These are phyloP conservation scores for Seiridium cupressi DNA, from an alignment of 2,329 filamentous ascomycete species.

Conservation along the genomic window DNA sequence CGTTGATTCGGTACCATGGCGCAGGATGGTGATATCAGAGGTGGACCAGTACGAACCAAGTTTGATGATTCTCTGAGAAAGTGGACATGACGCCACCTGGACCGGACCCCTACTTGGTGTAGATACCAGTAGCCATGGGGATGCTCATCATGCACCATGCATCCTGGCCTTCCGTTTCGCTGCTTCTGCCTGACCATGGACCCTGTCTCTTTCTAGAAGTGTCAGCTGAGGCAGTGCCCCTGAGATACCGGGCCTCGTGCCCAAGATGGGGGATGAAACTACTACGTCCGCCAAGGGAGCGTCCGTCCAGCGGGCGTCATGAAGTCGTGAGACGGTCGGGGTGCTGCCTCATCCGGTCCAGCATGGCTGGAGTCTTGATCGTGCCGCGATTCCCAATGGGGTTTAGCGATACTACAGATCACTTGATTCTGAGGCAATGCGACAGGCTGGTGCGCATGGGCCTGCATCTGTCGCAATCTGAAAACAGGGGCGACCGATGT, in stretches of 20 bases:
- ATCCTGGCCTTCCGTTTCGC: too few relatives aligned
- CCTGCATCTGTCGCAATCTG: slow-evolving; percentile 1
- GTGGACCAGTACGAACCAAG: background rate
- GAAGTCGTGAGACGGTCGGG: too few relatives aligned
- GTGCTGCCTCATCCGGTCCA: too few relatives aligned
- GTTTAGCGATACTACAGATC: slow-evolving; percentile 8
- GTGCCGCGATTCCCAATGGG: background rate
- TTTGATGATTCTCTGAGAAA: background rate
- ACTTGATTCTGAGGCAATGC: slow-evolving; percentile 17
- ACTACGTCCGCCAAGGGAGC: background rate
- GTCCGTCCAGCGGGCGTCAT: too few relatives aligned
- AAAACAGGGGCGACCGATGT: slow-evolving; percentile 8
- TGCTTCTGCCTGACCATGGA: too few relatives aligned
- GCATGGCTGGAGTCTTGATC: background rate
- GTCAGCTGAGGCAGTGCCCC: background rate
- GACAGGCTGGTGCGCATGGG: slow-evolving; percentile 10
- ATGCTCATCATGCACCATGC: too few relatives aligned
- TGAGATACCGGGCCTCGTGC: background rate
- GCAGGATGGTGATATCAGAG: background rate
- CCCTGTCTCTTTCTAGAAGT: too few relatives aligned
- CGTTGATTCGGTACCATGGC: too few relatives aligned
- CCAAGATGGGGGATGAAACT: background rate
- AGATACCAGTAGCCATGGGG: too few relatives aligned
- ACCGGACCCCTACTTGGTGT: background rate
- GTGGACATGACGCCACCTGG: background rate